Evolutionary conservation across 176 grass and related monocot genomes (phyloP), one percentile per base, ranked within the genome.

Genomic region (Elaeis guineensis): DNA sequence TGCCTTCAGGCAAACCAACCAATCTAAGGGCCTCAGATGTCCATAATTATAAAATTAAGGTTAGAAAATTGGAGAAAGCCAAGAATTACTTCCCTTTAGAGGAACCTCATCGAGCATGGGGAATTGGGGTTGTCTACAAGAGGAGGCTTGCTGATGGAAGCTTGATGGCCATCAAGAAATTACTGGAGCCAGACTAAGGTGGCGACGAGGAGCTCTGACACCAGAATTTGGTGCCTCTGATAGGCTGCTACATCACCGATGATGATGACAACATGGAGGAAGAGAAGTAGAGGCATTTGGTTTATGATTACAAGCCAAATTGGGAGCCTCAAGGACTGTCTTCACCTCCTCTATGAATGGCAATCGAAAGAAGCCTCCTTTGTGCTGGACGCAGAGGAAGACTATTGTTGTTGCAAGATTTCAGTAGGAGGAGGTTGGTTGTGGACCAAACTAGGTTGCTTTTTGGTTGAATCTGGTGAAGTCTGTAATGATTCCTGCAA

Each of bases 221-320:
- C 81, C 84, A 87, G 39, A 91, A 91, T 64, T 69, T 91, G 21
- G 87, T 97, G 15, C 79, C 93, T 4, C 75, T 97, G 12, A 74
- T 84, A 16, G 87, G 87, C 0, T 97, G 87, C 72, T 91, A 81
- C 65, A 91, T 97, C 57, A 29, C 59, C 75, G 62, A 78, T 16
- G 80, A 39, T 29, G 28, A 6, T 2, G 35, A 80, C 67, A 80
- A 80, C 35, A 5, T 19, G 2, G 75, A 85, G 12, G 54, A 87
- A 18, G 91, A 69, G 59, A 96, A 79, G 78, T 78, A 87, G 80
- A 78, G 82, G 75, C 85, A 80, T 48, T 77, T 97, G 58, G 78
- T 97, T 2, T 97, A 88, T 66, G 87, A 97, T 69, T 97, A 84
- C 80, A 91, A 89, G 93, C 93, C 92, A 1, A 97, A 89, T 22